A percentile compares a stretch with the other conserved stretches of the same genome.
Conservation (phyloP, 257 asterid species). For the Anisodus acutangulus region DNA sequence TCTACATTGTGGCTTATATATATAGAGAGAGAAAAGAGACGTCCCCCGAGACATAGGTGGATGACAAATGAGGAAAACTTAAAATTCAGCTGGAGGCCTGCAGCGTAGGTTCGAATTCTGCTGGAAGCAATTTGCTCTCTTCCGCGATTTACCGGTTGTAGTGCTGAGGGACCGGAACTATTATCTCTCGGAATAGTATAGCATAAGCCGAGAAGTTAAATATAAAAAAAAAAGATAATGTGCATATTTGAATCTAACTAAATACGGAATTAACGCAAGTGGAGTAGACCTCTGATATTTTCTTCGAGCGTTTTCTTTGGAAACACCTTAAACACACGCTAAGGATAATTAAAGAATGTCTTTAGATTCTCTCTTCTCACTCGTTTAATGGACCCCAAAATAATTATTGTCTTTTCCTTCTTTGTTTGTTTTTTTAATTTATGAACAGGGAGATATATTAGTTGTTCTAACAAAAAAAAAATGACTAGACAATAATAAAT, state of each 20-base stretch:
- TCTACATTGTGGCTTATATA: no score
- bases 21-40: no score
- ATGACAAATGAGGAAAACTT: no score
- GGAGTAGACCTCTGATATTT: neutral
- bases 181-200: neutral
- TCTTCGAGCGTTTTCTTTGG: neutral
- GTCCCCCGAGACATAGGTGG: no score
- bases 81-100: no score
- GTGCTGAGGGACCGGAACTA: no score
- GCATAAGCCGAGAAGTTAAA: no score
- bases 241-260: neutral
- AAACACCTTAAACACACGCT: neutral
- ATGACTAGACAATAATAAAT: no score
- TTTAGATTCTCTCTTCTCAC: neutral
- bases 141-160: no score
- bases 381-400: slow-evolving; percentile 9
- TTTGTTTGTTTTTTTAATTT: neutral
- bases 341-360: neutral
- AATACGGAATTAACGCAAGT: neutral
- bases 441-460: neutral
- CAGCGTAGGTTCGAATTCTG: no score
- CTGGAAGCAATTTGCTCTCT: no score
- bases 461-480: neutral
- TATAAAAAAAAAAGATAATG: no score
- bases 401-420: neutral